phyloP scores from a whole-genome alignment of 2,329 filamentous ascomycete species.

The Fusarium piperis region DNA sequence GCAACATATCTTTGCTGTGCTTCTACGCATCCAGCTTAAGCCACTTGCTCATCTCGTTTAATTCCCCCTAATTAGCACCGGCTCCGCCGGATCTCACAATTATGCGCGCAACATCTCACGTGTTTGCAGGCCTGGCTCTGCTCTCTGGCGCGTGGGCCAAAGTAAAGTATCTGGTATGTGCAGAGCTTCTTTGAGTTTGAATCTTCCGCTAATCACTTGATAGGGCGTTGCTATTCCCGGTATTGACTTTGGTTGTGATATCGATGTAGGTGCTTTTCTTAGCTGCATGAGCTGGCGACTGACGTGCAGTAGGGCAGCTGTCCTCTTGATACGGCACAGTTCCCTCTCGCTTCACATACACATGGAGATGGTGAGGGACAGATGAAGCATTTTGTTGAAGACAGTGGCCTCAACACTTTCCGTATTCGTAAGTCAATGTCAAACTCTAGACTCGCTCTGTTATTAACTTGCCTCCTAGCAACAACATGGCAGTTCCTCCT shows the following conservation, averaged over 20 bases:
- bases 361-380: constrained; percentile 56
- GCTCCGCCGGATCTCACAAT: not conserved
- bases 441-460: not conserved
- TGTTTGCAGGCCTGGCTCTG: constrained; percentile 9
- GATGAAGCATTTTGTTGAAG: constrained; percentile 65
- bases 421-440: constrained; percentile 53
- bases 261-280: constrained; percentile 49
- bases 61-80: not conserved
- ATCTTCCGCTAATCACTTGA: not conserved
- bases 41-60: not conserved
- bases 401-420: constrained; percentile 65
- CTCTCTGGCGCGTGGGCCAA: constrained; percentile 12
- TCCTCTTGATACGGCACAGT: constrained; percentile 46
- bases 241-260: constrained; percentile 60
- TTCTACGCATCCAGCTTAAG: not conserved
- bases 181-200: not conserved
- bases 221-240: constrained; percentile 58
- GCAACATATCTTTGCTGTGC: not conserved
- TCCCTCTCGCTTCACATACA: constrained; percentile 47
- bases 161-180: constrained; percentile 22
- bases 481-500: constrained; percentile 68
- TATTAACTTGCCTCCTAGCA: constrained; percentile 38
- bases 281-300: not conserved
- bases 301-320: constrained; percentile 49
- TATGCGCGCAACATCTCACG: constrained; percentile 10